Evolutionary conservation across 768 basidiomycete species (phyloP).

Genomic region (Dioszegia hungarica): DNA sequence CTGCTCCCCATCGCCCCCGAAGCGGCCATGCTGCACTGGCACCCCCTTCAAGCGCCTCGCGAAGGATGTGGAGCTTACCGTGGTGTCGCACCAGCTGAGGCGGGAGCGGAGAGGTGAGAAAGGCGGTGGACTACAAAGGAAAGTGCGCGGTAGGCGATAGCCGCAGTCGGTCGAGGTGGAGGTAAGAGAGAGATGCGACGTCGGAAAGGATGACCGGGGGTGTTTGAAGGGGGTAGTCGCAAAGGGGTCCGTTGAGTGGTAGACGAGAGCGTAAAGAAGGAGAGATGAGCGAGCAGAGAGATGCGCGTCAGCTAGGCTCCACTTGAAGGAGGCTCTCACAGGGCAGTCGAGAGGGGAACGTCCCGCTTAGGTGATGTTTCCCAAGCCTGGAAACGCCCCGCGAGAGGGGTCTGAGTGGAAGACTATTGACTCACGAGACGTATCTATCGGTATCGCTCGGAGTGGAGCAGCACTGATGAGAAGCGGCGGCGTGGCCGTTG

Average conservation of each 20-base stretch:
- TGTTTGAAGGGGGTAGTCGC: background rate
- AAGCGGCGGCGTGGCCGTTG: background rate
- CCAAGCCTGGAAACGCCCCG: too few relatives aligned
- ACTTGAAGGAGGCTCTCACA: background rate
- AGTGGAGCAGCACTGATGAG: background rate
- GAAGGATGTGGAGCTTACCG: slow-evolving; percentile 16
- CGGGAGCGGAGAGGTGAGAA: background rate
- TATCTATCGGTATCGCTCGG: too few relatives aligned
- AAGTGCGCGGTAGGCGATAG: slow-evolving; percentile 1
- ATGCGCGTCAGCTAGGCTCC: background rate
- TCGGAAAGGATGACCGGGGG: background rate
- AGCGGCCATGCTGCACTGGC: slow-evolving; percentile 11
- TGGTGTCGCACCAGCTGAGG: background rate
- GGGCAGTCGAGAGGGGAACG: background rate
- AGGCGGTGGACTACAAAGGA: slow-evolving; percentile 33
- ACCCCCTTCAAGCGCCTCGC: slow-evolving; percentile 22
- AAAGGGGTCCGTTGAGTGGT: slow-evolving; percentile 7
- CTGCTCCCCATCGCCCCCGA: slow-evolving; percentile 4
- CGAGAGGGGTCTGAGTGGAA: too few relatives aligned
- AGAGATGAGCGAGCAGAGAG: background rate
- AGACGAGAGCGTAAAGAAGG: background rate
- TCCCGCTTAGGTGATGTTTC: too few relatives aligned
- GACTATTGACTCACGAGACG: too few relatives aligned
- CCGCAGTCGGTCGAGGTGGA: background rate
- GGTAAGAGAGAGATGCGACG: background rate